Base-by-base conservation (phyloP, 805 yeast species). In the Pichia insulana region DNA sequence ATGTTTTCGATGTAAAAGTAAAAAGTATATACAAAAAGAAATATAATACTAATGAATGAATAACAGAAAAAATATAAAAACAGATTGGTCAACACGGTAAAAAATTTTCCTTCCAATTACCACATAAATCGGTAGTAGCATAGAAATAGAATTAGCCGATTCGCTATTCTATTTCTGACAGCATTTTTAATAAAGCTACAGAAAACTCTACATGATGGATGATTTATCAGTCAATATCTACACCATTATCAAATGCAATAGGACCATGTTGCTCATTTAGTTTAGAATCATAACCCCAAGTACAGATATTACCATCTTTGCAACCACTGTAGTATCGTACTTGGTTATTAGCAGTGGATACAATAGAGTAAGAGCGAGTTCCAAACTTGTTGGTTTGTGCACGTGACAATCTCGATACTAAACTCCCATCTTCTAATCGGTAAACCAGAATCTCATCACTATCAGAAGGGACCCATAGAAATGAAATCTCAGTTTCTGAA, bases 401-500 rank as follows among this genome's bases (percentile, higher is more conserved):
- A 37, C 75, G 61, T 15, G 67, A 64, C n/a, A 83, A 61, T 42
- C 89, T 61, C 8, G 75, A 65, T 3, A 80, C 70, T 36, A 83
- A 56, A 48, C 74, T 77, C 0, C 92, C 94, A 49, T 80, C 83
- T 1, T 65, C 56, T 0, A 76, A 64, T 16, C 82, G 61, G 45
- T 69, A 78, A 38, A 82, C 68, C 33, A 79, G 65, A 1, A 85
- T 61, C 49, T 83, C 88, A 4, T 90, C 88, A 46, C 69, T 78
- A 50, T 84, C 92, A 0, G 87, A 78, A 0, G 94, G 90, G 41
- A 78, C 76, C 59, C 84, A 67, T 19, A 84, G 58, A 49, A 73
- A 73, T 45, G 76, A 83, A 7, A 70, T 54, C 30, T 71, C 78
- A 4, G 78, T 65, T 49, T 82, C 87, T 10, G 54, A 52, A 0